These are phyloP conservation scores for Quillaja saponaria DNA, from an alignment of 306 rosid species.

Conservation along the genomic window DNA sequence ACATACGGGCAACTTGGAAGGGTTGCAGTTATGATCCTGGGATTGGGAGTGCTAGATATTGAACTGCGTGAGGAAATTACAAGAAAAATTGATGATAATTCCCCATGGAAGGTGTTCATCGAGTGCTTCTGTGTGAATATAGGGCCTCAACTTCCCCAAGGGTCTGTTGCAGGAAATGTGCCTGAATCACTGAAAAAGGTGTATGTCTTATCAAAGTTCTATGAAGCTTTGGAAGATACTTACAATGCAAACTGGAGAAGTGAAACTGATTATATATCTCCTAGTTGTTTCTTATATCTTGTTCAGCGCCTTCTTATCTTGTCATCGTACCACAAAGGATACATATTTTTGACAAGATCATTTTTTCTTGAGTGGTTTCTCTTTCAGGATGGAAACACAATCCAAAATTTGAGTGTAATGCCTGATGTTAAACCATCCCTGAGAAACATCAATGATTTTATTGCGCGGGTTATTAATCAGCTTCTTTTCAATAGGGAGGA, in stretches of 20 bases:
- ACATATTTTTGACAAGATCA: slow-evolving; percentile 52
- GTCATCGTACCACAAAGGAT: slow-evolving; percentile 35
- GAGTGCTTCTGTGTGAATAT: slow-evolving; percentile 20
- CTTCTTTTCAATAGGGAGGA: slow-evolving; percentile 21
- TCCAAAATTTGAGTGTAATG: slow-evolving; percentile 1
- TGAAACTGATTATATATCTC: slow-evolving; percentile 50
- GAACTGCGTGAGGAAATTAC: slow-evolving; percentile 26
- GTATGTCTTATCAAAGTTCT: slow-evolving; percentile 16
- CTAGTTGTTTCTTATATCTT: slow-evolving; percentile 65
- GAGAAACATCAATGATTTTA: slow-evolving; percentile 12
- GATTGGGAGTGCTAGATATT: slow-evolving; percentile 29
- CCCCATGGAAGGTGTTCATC: slow-evolving; percentile 53
- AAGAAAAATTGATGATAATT: slow-evolving; percentile 15
- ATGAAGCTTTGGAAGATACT: slow-evolving; percentile 41
- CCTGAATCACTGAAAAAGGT: neutral
- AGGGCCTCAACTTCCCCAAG: slow-evolving; percentile 3
- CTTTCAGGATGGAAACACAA: slow-evolving; percentile 32
- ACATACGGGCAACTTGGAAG: slow-evolving; percentile 57
- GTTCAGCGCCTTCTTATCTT: slow-evolving; percentile 59
- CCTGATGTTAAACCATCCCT: neutral
- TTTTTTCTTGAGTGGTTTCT: slow-evolving; percentile 66
- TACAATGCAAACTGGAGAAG: slow-evolving; percentile 33
- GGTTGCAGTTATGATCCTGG: slow-evolving; percentile 49
- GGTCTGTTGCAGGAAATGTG: neutral
- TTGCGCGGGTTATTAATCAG: slow-evolving; percentile 2